Base-by-base conservation (phyloP, 225 moss, liverwort and hornwort genomes). In the Lunularia cruciata region DNA sequence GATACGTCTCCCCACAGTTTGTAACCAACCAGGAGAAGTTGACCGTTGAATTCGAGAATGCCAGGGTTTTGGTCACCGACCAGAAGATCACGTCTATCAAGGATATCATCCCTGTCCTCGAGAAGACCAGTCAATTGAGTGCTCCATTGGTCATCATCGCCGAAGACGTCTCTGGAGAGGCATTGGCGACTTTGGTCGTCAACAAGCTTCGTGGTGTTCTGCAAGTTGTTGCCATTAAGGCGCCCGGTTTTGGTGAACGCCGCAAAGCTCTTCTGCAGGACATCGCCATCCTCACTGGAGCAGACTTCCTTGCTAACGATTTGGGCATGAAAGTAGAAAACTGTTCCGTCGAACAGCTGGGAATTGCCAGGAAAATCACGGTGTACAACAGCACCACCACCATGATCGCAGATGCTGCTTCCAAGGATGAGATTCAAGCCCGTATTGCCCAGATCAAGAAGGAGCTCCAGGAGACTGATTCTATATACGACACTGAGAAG, bases 211-310 rank as follows among this genome's bases (percentile, higher is more conserved):
- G 95, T 23, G 92, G 95, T 43, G 92, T 96, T 0, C 49, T 96
- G 57, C 92, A 96, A 79, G 95, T 96, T 63, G 95, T 88, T 40
- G 95, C 92, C 14, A 89, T 96, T 73, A 96, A 96, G 77, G 95
- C 95, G 28, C 92, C 95, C 6, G 86, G 92, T 2, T 96, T 96
- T 27, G 95, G 95, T 52, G 95, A 96, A 71, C 88, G 95, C 22
- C 86, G 95, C 16, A 96, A 96, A 77, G 95, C 95, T n/a, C 86
- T 96, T 22, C 88, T 96, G 0, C 95, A 96, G 77, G 95, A 96
- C 72, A 89, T 96, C 18, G 92, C 95, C 39, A 96, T 96, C 31
- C 61, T 92, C 0, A 96, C 95, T 12, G 95, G 95, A 56, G 84
- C 95, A 36, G 95, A 96, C 72, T 96, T 92, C 74, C 56, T 96